A percentile compares a stretch with the other conserved stretches of the same genome.
These are phyloP conservation scores for Jasminum sambac DNA, from an alignment of 257 asterid species.

Conservation along the genomic window DNA sequence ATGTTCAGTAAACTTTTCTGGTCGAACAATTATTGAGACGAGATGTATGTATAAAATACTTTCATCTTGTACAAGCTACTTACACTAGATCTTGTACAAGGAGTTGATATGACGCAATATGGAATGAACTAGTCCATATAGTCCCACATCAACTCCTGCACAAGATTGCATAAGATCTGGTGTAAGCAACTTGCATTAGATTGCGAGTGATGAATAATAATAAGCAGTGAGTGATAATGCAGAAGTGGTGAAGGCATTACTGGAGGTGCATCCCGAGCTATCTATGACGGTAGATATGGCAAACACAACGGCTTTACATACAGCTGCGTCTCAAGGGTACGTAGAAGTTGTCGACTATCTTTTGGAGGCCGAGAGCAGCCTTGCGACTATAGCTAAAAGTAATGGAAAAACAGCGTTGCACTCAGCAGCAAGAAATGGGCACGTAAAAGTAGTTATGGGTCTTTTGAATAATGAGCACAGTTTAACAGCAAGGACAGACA, in stretches of 20 bases:
- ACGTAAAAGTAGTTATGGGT: conserved; percentile 41
- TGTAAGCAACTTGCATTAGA: too few species aligned
- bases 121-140: too few species aligned
- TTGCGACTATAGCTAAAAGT: conserved; percentile 52
- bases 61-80: too few species aligned
- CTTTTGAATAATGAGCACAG: conserved; percentile 43
- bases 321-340: conserved; percentile 58
- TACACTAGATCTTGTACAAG: too few species aligned
- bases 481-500: conserved; percentile 40
- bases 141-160: too few species aligned
- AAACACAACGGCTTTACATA: conserved; percentile 56
- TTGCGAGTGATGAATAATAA: too few species aligned
- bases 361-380: conserved; percentile 46
- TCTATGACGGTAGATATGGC: conserved; percentile 59
- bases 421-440: conserved; percentile 56
- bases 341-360: conserved; percentile 51
- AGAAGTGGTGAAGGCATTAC: conserved; percentile 57
- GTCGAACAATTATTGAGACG: too few species aligned
- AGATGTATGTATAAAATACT: too few species aligned
- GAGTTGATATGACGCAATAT: too few species aligned
- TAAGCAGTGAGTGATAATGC: background rate
- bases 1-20: too few species aligned
- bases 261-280: conserved; percentile 60
- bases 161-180: too few species aligned
- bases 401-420: conserved; percentile 59